phyloP scores from a whole-genome alignment of 495 filamentous ascomycete genomes.

The Friedmanniomyces endolithicus region DNA sequence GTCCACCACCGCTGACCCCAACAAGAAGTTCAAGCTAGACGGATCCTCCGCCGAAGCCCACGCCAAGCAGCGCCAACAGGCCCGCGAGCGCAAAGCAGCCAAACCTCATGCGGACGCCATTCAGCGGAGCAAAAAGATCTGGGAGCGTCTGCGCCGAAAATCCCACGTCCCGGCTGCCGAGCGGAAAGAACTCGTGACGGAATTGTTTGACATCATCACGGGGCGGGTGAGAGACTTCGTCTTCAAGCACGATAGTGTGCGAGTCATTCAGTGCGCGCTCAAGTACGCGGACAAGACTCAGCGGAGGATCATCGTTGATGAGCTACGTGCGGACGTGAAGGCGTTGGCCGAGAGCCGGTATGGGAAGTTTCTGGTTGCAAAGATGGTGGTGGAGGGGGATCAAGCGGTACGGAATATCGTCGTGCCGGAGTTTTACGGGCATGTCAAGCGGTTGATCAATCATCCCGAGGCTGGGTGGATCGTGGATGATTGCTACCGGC shows the following conservation, averaged over 20 bases:
- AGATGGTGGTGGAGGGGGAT: conserved; percentile 82
- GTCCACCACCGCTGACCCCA: not conserved
- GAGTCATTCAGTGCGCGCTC: conserved; percentile 88
- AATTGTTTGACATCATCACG: conserved; percentile 82
- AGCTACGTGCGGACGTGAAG: conserved; percentile 75
- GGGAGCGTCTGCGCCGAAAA: conserved; percentile 85
- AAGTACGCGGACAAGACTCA: conserved; percentile 84
- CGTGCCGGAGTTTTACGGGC: conserved; percentile 86
- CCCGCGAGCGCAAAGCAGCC: conserved; percentile 75
- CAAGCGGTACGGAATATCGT: conserved; percentile 72
- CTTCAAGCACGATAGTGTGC: conserved; percentile 93
- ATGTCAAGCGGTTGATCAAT: conserved; percentile 81
- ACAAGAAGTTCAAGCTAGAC: conserved; percentile 20
- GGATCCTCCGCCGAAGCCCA: conserved; percentile 51
- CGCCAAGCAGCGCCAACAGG: conserved; percentile 78
- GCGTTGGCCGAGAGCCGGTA: conserved; percentile 85
- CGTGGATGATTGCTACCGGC: conserved; percentile 87
- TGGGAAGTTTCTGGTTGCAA: conserved; percentile 91
- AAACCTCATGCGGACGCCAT: conserved; percentile 88
- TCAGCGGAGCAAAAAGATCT: conserved; percentile 84
- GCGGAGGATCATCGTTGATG: conserved; percentile 70
- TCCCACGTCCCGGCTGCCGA: conserved; percentile 79
- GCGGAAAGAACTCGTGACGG: conserved; percentile 69
- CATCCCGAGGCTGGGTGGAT: conserved; percentile 96
- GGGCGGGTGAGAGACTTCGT: conserved; percentile 87